Percentiles rank a stretch among this genome's conserved stretches.
Evolutionary conservation across 495 filamentous ascomycete genomes (phyloP).

Genomic region (Tuber indicum): DNA sequence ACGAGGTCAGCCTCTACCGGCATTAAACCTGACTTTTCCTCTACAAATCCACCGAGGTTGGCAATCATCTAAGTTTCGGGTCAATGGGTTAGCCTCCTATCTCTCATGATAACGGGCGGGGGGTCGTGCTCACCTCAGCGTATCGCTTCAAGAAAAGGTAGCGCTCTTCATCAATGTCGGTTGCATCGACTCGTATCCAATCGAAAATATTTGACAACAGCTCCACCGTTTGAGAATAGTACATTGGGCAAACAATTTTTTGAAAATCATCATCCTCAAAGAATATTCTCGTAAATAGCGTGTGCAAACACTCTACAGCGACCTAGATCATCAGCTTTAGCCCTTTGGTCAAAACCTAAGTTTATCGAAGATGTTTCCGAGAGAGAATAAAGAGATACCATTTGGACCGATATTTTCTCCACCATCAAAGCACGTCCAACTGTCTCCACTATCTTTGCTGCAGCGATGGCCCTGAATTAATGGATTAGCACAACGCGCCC

Average conservation of each 20-base stretch:
- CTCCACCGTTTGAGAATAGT: slow-evolving; percentile 59
- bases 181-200: slow-evolving; percentile 71
- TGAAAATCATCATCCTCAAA: slow-evolving; percentile 74
- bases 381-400: slow-evolving; percentile 45
- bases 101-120: slow-evolving; percentile 9
- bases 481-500: slow-evolving; percentile 10
- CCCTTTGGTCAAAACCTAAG: slow-evolving; percentile 7
- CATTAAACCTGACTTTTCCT: slow-evolving; percentile 60
- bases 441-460: slow-evolving; percentile 60
- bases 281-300: slow-evolving; percentile 66
- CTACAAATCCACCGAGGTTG: slow-evolving; percentile 73
- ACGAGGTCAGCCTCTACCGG: slow-evolving; percentile 60
- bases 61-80: slow-evolving; percentile 60
- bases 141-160: slow-evolving; percentile 90
- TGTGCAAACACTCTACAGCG: slow-evolving; percentile 74
- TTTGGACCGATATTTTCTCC: slow-evolving; percentile 64
- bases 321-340: slow-evolving; percentile 53
- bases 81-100: slow-evolving; percentile 30
- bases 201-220: slow-evolving; percentile 71
- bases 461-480: slow-evolving; percentile 55
- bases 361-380: background rate
- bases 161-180: slow-evolving; percentile 79
- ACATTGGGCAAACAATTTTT: slow-evolving; percentile 71
- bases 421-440: slow-evolving; percentile 70
- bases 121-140: slow-evolving; percentile 60